Evolutionary conservation across 139 green algal species (phyloP).

Genomic region (Chlorella sp.): DNA sequence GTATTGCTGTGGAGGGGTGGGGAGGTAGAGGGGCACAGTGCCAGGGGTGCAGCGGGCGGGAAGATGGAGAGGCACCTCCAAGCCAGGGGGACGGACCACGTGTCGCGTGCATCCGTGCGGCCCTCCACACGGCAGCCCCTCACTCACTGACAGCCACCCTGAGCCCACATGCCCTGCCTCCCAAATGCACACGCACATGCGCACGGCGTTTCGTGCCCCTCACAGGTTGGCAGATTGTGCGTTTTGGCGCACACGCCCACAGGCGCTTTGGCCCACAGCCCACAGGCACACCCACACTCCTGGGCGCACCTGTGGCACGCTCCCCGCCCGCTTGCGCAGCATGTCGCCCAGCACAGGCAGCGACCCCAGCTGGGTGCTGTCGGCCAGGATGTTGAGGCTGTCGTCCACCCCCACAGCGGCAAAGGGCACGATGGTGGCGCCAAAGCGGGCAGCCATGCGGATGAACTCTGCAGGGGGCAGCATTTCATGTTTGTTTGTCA

Average conservation of each 20-base stretch:
- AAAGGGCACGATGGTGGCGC: slow-evolving; percentile 96
- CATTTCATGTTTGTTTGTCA: slow-evolving; percentile 75
- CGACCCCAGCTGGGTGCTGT: slow-evolving; percentile 64
- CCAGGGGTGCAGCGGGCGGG: neutral
- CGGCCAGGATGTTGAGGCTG: slow-evolving; percentile 64
- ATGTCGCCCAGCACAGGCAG: slow-evolving; percentile 69
- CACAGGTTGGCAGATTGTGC: too few relatives aligned
- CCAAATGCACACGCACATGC: too few relatives aligned
- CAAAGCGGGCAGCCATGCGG: slow-evolving; percentile 85
- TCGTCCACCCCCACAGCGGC: slow-evolving; percentile 87
- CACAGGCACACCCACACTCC: neutral
- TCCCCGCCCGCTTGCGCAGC: slow-evolving; percentile 41
- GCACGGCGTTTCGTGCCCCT: too few relatives aligned
- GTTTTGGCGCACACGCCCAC: too few relatives aligned
- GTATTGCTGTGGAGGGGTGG: slow-evolving; percentile 57
- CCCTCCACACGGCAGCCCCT: neutral
- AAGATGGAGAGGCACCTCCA: neutral
- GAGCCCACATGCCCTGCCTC: too few relatives aligned
- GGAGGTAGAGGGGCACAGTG: neutral
- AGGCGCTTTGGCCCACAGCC: too few relatives aligned
- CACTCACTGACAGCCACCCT: too few relatives aligned
- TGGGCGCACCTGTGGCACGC: slow-evolving; percentile 43
- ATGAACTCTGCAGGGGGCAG: slow-evolving; percentile 89
- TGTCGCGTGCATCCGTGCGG: neutral
- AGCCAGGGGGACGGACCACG: neutral